Base-by-base conservation (phyloP, 306 rosid genomes). In the Ormosia emarginata region DNA sequence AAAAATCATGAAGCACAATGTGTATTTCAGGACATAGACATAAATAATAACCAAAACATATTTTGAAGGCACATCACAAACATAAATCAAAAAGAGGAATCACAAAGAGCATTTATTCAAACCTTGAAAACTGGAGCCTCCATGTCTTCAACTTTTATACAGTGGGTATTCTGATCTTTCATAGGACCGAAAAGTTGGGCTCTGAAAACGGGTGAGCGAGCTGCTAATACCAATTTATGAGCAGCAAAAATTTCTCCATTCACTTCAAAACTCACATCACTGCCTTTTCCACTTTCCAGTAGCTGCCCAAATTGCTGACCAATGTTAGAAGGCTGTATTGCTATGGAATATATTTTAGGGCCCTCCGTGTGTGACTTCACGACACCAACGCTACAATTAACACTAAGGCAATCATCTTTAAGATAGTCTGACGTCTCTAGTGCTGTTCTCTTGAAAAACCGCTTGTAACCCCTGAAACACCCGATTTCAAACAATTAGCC, bases 161-260 rank as follows among this genome's bases (percentile, higher is more conserved):
- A 77, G 24, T 65, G 79, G 40, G 95, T 88, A 62, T 92, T 90
- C 67, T 75, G 95, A 84, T 92, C 97, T 86, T 88, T 94, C 97
- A 94, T 90, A 15, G 98, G 98, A 85, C 98, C 98, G 87, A 87
- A 84, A 71, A 94, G 91, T 82, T 92, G 98, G 66, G 98, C 98
- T 79, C 91, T 81, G 84, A 94, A 92, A 40, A 94, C 98, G 47
- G 98, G 98, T 43, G 98, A 92, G 13, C 97, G 98, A 39, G 95
- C 94, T 29, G 97, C 97, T 53, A 94, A 76, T 29, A 94, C 88
- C 87, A 94, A 81, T 85, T 94, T 94, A 83, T 94, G 98, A 69
- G 94, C 95, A 55, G 86, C 52, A 70, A 90, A 90, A 64, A 3
- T 46, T 84, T 94, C 98, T 10, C 89, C 97, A 8, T 85, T 82